phyloP scores from a whole-genome alignment of 108 stramenopile genomes.

The Cyclotella choctawhatcheeana region DNA sequence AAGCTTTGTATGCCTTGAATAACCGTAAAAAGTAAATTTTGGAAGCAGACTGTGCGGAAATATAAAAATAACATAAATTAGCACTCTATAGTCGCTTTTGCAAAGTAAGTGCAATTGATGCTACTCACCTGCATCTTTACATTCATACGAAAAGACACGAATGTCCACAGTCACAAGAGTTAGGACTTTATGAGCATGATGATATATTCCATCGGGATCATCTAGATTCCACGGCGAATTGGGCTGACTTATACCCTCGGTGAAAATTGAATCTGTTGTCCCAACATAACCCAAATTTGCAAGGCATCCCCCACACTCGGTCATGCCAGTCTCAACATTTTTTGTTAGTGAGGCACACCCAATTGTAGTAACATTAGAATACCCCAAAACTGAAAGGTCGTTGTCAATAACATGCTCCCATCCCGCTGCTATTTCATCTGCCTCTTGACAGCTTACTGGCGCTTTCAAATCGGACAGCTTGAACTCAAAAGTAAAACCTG shows the following conservation, averaged over 20 bases:
- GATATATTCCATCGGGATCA: too few species aligned
- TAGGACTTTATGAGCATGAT: slow-evolving; percentile 5
- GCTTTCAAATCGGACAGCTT: background rate
- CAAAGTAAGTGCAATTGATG: too few species aligned
- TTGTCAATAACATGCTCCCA: slow-evolving; percentile 8
- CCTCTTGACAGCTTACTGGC: slow-evolving; percentile 11
- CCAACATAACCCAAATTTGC: slow-evolving; percentile 4
- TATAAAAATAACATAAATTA: too few species aligned
- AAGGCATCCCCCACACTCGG: slow-evolving; percentile 16
- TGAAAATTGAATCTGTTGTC: background rate
- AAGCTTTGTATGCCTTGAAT: background rate
- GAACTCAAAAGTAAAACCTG: background rate
- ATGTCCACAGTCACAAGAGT: background rate
- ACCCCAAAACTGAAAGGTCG: background rate
- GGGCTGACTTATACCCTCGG: too few species aligned
- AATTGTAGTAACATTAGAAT: background rate
- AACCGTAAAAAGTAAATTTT: background rate
- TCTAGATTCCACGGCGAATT: too few species aligned
- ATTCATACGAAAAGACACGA: background rate
- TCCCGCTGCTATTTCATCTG: slow-evolving; percentile 3
- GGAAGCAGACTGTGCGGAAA: slow-evolving; percentile 5
- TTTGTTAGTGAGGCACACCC: slow-evolving; percentile 8
- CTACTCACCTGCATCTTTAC: slow-evolving; percentile 4
- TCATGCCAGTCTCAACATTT: slow-evolving; percentile 11
- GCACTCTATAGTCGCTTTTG: too few species aligned